Conservation (phyloP, 148 eudicot genomes). For the Rheum nobile region DNA sequence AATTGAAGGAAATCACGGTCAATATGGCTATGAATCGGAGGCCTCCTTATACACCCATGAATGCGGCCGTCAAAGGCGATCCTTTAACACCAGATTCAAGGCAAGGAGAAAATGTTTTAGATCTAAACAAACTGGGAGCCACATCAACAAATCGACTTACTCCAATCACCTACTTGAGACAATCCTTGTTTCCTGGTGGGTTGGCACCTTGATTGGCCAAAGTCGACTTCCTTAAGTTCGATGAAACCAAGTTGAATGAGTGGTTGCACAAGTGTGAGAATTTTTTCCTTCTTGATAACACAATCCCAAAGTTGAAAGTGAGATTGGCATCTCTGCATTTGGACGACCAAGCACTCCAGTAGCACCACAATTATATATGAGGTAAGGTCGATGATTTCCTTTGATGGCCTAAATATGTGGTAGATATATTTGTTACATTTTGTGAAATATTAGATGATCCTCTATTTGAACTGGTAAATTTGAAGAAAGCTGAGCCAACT, state of each 20-base stretch:
- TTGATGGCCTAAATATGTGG: background rate
- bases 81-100: no score
- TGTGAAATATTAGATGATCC: background rate
- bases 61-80: no score
- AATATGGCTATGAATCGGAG: no score
- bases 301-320: background rate
- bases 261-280: background rate
- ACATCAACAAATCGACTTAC: no score
- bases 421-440: background rate
- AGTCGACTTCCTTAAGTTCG: background rate
- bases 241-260: background rate
- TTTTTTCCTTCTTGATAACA: background rate
- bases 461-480: background rate
- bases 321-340: background rate
- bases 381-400: background rate
- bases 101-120: no score
- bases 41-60: no score
- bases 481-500: background rate
- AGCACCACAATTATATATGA: background rate
- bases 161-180: background rate
- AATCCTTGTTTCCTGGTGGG: background rate
- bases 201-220: background rate
- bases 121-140: no score
- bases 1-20: no score
- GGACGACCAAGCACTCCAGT: background rate